phyloP scores from a whole-genome alignment of 805 yeast genomes.

The Yarrowia keelungensis region DNA sequence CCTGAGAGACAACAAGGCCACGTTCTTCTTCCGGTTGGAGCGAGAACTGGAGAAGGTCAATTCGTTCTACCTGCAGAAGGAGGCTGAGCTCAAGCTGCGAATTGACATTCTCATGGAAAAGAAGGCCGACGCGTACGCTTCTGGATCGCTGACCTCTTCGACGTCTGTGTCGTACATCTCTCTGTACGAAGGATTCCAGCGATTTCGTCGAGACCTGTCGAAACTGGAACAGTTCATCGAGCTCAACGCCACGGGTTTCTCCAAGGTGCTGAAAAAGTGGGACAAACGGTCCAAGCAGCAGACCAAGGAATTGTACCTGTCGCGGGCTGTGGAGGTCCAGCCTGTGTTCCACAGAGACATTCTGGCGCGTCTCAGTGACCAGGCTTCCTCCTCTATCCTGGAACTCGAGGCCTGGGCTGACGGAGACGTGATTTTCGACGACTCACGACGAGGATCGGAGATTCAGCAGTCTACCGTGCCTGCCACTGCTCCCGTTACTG shows the following conservation, averaged over 20 bases:
- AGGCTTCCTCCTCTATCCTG: conserved; percentile 58
- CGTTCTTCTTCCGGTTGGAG: conserved; percentile 85
- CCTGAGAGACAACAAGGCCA: conserved; percentile 87
- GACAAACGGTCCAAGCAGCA: conserved; percentile 95
- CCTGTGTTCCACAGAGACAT: conserved; percentile 94
- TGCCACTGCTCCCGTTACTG: neutral
- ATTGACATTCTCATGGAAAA: conserved; percentile 78
- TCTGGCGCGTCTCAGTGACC: conserved; percentile 82
- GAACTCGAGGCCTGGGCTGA: conserved; percentile 77
- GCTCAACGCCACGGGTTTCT: conserved; percentile 92
- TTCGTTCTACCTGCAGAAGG: conserved; percentile 88
- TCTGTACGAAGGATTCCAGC: conserved; percentile 84
- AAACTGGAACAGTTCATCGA: conserved; percentile 93
- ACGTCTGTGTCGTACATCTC: conserved; percentile 81
- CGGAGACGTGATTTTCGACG: conserved; percentile 53
- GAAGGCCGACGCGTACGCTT: conserved; percentile 59
- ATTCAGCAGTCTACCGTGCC: neutral
- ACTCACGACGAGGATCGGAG: conserved; percentile 22
- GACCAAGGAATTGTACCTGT: conserved; percentile 87
- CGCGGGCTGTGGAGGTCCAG: conserved; percentile 93
- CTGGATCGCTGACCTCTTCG: conserved; percentile 59
- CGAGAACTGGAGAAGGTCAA: conserved; percentile 96
- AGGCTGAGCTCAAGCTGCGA: conserved; percentile 81
- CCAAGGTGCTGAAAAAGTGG: conserved; percentile 96
- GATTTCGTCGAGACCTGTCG: conserved; percentile 86